Conservation (phyloP, 768 basidiomycete genomes). For the Russula earlei region DNA sequence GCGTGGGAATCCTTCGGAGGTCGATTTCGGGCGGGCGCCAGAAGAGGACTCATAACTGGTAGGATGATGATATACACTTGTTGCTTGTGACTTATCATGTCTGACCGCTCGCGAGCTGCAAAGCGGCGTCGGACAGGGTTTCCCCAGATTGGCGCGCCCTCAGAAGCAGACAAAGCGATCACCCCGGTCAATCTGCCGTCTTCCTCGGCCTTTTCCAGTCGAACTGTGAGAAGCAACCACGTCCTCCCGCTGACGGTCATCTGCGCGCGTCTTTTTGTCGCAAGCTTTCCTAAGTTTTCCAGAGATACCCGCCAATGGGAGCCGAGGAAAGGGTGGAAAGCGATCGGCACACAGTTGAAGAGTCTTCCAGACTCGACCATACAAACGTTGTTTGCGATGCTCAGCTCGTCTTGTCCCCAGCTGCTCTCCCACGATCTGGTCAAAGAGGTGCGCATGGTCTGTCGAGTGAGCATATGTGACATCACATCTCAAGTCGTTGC, state of each 20-base stretch:
- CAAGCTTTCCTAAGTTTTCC: constrained; percentile 34
- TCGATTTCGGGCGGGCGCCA: too few species aligned
- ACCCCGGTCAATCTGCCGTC: constrained; percentile 35
- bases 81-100: too few species aligned
- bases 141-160: constrained; percentile 35
- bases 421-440: constrained; percentile 48
- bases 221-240: constrained; percentile 23
- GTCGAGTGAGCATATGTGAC: neutral
- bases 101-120: constrained; percentile 8
- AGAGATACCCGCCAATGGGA: constrained; percentile 33
- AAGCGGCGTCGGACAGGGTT: constrained; percentile 26
- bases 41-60: too few species aligned
- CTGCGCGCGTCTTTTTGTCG: constrained; percentile 44
- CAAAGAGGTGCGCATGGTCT: constrained; percentile 34
- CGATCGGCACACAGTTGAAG: constrained; percentile 33
- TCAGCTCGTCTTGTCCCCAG: constrained; percentile 41
- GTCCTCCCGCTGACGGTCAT: constrained; percentile 40
- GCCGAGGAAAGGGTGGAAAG: constrained; percentile 8
- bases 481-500: neutral
- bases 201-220: constrained; percentile 40
- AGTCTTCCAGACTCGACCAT: constrained; percentile 43
- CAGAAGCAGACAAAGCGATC: constrained; percentile 35
- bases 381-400: constrained; percentile 41
- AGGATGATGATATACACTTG: too few species aligned
- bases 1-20: too few species aligned